These are phyloP conservation scores for Sugiyamaella qingdaonensis DNA, from an alignment of 805 yeast species.

Conservation along the genomic window DNA sequence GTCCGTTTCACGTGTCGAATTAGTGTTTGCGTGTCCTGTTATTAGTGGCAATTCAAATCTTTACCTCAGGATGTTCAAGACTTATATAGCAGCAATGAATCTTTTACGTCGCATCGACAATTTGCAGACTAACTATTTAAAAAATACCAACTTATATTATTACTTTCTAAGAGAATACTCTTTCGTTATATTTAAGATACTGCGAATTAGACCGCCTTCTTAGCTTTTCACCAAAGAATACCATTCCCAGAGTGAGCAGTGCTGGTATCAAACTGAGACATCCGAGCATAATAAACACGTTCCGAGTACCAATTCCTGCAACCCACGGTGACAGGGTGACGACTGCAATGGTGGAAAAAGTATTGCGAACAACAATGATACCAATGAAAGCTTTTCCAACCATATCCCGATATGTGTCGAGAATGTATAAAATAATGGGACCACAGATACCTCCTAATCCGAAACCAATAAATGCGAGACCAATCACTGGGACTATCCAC, in stretches of 20 bases:
- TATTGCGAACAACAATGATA: slow-evolving; percentile 49
- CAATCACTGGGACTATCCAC: slow-evolving; percentile 56
- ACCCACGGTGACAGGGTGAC: slow-evolving; percentile 48
- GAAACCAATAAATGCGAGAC: slow-evolving; percentile 53
- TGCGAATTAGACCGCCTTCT: no score
- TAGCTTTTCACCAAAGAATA: no score
- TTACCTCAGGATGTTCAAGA: no score
- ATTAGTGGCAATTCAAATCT: no score
- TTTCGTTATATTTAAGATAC: no score
- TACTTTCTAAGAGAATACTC: no score
- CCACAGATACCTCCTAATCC: slow-evolving; percentile 61
- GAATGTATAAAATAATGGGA: slow-evolving; percentile 45
- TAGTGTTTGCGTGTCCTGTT: no score
- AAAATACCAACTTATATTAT: no score
- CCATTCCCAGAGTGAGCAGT: no score
- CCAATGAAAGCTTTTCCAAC: slow-evolving; percentile 57
- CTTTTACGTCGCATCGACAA: no score
- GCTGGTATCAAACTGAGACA: background rate
- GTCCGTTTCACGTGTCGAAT: no score
- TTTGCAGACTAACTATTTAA: no score
- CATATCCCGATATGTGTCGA: slow-evolving; percentile 51
- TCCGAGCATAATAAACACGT: slow-evolving; percentile 50
- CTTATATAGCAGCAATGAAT: background rate
- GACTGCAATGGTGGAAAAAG: slow-evolving; percentile 51
- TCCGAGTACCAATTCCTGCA: slow-evolving; percentile 40